Evolutionary conservation across 2,329 filamentous ascomycete genomes (phyloP), one percentile per base, ranked within the genome.

Genomic region (Achaetomium macrosporum): DNA sequence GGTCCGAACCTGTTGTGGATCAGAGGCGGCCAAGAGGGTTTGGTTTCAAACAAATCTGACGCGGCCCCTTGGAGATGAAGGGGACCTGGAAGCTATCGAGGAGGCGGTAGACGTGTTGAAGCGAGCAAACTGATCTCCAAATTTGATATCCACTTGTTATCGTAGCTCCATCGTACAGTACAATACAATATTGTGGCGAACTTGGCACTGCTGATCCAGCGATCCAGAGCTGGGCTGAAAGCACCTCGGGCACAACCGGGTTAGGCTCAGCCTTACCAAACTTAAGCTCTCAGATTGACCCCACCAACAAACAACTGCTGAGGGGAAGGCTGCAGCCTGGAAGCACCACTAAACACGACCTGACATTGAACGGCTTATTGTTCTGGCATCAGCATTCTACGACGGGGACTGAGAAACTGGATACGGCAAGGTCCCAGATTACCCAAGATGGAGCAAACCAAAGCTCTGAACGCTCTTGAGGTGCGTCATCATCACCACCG

Each of bases 401-500:
- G 25, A 7, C 25, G 7, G 25, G 7, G 25, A 4, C 7, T 25
- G 25, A 25, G 4, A 25, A 25, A 7, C 7, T 4, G 25, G n/a
- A n/a, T 25, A 25, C 25, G 25, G 25, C 7, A 25, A 25, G 25
- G 25, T 25, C 17, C 13, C 13, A 31, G 17, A 9, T 12, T 6
- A 15, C 13, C 13, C 31, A 53, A 50, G 47, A 91, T 91, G 88
- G 87, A 89, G 73, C 87, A 91, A 69, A 81, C 73, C 49, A 84
- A 83, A 67, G 82, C 83, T 57, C 71, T 85, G 36, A 83, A 82
- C 61, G 81, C 82, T 50, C 69, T 85, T 45, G 81, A 82, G 76
- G 82, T 83, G 69, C 51, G 69, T 62, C 42, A 10, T 48, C 36
- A 45, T 54, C 31, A 48, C 37, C 13, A 9, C 51, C 40, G 20